A percentile compares a stretch with the other conserved stretches of the same genome.
These are phyloP conservation scores for Pueraria montana DNA, from an alignment of 306 rosid species.

Conservation along the genomic window DNA sequence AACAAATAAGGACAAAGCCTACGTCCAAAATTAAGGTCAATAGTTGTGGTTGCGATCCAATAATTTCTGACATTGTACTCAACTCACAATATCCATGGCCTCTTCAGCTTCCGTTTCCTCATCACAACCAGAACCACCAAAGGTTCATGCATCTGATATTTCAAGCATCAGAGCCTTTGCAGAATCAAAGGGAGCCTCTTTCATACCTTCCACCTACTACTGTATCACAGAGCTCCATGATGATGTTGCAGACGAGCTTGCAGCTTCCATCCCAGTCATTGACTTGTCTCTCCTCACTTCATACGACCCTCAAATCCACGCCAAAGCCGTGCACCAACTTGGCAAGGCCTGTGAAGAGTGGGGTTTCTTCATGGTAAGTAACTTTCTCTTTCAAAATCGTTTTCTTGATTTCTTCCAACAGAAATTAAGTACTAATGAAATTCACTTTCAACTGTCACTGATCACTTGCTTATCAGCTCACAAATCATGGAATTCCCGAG, in stretches of 20 bases:
- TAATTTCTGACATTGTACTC: too few relatives aligned
- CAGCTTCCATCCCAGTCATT: conserved; percentile 57
- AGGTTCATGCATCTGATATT: conserved; percentile 43
- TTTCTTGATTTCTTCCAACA: background rate
- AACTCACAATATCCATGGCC: conserved; percentile 38
- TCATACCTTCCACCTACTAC: conserved; percentile 56
- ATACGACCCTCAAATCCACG: conserved; percentile 46
- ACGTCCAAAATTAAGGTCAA: too few relatives aligned
- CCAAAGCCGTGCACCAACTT: conserved; percentile 44
- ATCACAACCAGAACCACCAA: background rate
- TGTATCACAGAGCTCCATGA: conserved; percentile 43
- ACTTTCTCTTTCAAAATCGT: background rate
- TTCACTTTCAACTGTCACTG: background rate
- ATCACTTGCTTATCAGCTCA: conserved; percentile 50
- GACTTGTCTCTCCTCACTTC: conserved; percentile 62
- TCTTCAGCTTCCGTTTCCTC: conserved; percentile 17
- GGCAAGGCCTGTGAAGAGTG: conserved; percentile 60
- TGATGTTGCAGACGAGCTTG: conserved; percentile 51
- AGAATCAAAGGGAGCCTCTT: conserved; percentile 46
- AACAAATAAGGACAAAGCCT: too few relatives aligned
- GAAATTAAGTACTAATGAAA: background rate
- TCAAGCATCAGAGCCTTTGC: conserved; percentile 56
- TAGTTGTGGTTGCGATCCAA: too few relatives aligned
- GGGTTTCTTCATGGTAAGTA: conserved; percentile 64
- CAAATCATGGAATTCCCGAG: conserved; percentile 65